These are phyloP conservation scores for Russula sp. DNA, from an alignment of 768 basidiomycete genomes.

Conservation along the genomic window DNA sequence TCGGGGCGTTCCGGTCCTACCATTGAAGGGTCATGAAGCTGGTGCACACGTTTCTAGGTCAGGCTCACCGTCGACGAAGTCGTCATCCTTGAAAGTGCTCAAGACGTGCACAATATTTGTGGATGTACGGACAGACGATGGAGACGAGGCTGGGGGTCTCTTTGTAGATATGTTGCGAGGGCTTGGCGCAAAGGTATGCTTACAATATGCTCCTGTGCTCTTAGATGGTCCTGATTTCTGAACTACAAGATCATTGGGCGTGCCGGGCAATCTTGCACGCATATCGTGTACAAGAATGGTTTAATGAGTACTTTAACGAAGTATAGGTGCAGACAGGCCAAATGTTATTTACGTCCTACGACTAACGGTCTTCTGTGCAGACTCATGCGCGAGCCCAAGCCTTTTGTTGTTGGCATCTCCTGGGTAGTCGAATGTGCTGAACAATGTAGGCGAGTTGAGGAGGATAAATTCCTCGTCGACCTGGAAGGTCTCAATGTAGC, in stretches of 20 bases:
- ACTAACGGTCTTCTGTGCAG: constrained; percentile 31
- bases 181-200: constrained; percentile 69
- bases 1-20: constrained; percentile 33
- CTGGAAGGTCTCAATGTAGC: constrained; percentile 51
- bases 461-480: constrained; percentile 58
- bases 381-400: constrained; percentile 59
- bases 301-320: constrained; percentile 64
- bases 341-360: background rate
- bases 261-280: constrained; percentile 69
- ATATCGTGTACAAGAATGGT: constrained; percentile 84
- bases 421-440: constrained; percentile 90
- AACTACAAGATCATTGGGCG: constrained; percentile 49
- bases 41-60: constrained; percentile 26
- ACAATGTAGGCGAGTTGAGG: constrained; percentile 55
- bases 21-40: constrained; percentile 26
- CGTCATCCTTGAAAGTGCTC: constrained; percentile 46
- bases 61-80: constrained; percentile 25
- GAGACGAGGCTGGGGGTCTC: constrained; percentile 72
- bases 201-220: background rate
- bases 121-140: constrained; percentile 68
- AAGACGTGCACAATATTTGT: constrained; percentile 78
- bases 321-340: constrained; percentile 48
- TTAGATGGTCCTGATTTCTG: background rate
- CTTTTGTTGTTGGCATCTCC: constrained; percentile 72
- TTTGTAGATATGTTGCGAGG: constrained; percentile 79